phyloP scores from a whole-genome alignment of 2,329 filamentous ascomycete species.

The Neofusicoccum cordaticola region DNA sequence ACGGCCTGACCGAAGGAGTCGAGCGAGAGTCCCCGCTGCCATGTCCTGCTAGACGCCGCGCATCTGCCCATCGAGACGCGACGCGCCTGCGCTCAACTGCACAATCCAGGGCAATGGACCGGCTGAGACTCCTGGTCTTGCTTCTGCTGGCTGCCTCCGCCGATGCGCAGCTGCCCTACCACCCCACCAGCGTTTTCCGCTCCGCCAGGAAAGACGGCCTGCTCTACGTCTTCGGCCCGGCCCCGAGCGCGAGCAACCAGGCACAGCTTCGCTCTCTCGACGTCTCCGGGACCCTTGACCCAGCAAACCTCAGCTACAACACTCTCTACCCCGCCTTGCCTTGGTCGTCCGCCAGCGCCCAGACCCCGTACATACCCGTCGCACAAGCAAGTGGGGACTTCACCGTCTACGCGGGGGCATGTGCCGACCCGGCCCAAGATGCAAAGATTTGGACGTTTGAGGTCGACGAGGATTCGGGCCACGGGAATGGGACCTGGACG shows the following conservation, averaged over 20 bases:
- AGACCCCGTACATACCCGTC: conserved; percentile 64
- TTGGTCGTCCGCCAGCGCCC: conserved; percentile 55
- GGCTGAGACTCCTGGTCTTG: conserved; percentile 1
- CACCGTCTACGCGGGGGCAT: conserved; percentile 72
- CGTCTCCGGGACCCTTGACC: conserved; percentile 56
- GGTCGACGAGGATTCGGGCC: conserved; percentile 41
- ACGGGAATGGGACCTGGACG: conserved; percentile 56
- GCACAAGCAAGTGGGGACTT: conserved; percentile 68
- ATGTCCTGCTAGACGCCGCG: conserved; percentile 12
- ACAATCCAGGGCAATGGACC: conserved; percentile 5
- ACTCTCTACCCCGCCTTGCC: conserved; percentile 59
- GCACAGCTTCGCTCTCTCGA: conserved; percentile 64
- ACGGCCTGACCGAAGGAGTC: neutral
- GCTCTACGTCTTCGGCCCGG: conserved; percentile 69
- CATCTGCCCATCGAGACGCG: neutral
- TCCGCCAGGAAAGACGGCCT: conserved; percentile 50
- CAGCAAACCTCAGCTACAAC: conserved; percentile 43
- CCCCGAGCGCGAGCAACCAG: conserved; percentile 40
- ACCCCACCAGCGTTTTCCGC: conserved; percentile 70
- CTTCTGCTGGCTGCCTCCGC: neutral
- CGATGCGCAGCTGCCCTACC: conserved; percentile 64
- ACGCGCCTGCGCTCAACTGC: neutral
- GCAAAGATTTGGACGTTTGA: conserved; percentile 67
- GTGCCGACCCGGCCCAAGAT: conserved; percentile 52
- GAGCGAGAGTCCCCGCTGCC: neutral